These are phyloP conservation scores for Neurospora sp. DNA, from an alignment of 495 filamentous ascomycete species.

Conservation along the genomic window DNA sequence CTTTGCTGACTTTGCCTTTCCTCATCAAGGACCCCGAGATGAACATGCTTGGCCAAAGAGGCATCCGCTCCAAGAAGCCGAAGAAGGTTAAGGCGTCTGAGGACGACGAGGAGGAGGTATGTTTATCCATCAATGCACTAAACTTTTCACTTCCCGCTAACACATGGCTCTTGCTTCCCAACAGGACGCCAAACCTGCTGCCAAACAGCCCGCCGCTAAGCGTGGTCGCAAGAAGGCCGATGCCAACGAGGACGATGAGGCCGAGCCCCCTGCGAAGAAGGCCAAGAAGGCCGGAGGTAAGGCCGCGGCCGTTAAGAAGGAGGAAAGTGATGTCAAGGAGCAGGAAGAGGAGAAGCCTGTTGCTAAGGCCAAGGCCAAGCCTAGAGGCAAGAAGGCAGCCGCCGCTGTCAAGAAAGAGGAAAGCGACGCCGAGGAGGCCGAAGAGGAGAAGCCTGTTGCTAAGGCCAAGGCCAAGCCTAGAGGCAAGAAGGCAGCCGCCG, in stretches of 20 bases:
- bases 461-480: slow-evolving; percentile 2
- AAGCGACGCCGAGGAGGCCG: slow-evolving; percentile 10
- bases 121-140: neutral
- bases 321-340: slow-evolving; percentile 6
- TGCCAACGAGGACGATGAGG: slow-evolving; percentile 18
- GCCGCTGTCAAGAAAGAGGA: slow-evolving; percentile 2
- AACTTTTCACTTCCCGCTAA: neutral
- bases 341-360: neutral
- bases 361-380: slow-evolving; percentile 4
- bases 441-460: slow-evolving; percentile 17
- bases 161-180: neutral
- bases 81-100: slow-evolving; percentile 20
- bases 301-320: slow-evolving; percentile 11
- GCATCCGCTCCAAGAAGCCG: slow-evolving; percentile 44
- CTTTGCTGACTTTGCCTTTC: slow-evolving; percentile 9
- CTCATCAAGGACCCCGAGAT: slow-evolving; percentile 49
- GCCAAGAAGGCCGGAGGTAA: slow-evolving; percentile 8
- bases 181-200: slow-evolving; percentile 16
- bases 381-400: slow-evolving; percentile 11
- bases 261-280: slow-evolving; percentile 14
- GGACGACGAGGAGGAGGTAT: slow-evolving; percentile 19
- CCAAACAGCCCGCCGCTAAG: slow-evolving; percentile 27
- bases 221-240: slow-evolving; percentile 26
- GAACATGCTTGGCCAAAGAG: slow-evolving; percentile 55
- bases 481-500: slow-evolving; percentile 9